phyloP scores from a whole-genome alignment of 2,329 filamentous ascomycete genomes.

The Calonectria henricotiae region DNA sequence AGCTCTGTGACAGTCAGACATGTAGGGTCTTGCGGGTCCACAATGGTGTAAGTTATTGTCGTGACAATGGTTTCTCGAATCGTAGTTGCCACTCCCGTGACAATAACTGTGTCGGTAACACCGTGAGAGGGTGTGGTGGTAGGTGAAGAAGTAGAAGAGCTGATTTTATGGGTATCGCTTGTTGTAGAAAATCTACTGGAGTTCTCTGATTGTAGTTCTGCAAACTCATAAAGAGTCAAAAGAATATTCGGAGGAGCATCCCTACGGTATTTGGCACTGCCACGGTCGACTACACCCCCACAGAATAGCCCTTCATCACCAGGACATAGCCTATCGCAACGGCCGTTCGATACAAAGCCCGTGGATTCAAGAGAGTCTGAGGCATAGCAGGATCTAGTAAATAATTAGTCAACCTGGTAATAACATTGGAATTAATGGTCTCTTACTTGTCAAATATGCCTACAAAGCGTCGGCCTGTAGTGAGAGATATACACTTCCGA shows the following conservation, averaged over 20 bases:
- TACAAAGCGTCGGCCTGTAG: conserved; percentile 20
- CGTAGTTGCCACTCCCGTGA: not conserved
- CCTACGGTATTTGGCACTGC: conserved; percentile 17
- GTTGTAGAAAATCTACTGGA: not conserved
- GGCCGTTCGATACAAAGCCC: not conserved
- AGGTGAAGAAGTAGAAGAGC: not conserved
- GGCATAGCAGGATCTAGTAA: conserved; percentile 40
- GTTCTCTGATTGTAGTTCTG: not conserved
- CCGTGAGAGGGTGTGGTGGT: not conserved
- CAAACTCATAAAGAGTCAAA: conserved; percentile 37
- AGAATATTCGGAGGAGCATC: conserved; percentile 35
- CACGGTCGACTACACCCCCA: conserved; percentile 28
- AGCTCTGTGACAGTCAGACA: conserved; percentile 37
- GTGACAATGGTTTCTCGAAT: conserved; percentile 11
- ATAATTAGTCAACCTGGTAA: not conserved
- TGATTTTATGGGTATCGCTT: not conserved
- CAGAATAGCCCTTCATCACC: conserved; percentile 41
- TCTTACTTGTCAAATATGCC: conserved; percentile 36
- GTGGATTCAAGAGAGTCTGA: conserved; percentile 27
- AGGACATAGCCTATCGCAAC: conserved; percentile 39
- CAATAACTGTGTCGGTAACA: not conserved
- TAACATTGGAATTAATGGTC: not conserved
- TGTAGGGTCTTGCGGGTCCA: conserved; percentile 32
- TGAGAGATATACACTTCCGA: conserved; percentile 23
- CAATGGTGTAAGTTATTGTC: conserved; percentile 37